Base-by-base conservation (phyloP, 2,329 filamentous ascomycete genomes). In the Dothiorella sarmentorum region DNA sequence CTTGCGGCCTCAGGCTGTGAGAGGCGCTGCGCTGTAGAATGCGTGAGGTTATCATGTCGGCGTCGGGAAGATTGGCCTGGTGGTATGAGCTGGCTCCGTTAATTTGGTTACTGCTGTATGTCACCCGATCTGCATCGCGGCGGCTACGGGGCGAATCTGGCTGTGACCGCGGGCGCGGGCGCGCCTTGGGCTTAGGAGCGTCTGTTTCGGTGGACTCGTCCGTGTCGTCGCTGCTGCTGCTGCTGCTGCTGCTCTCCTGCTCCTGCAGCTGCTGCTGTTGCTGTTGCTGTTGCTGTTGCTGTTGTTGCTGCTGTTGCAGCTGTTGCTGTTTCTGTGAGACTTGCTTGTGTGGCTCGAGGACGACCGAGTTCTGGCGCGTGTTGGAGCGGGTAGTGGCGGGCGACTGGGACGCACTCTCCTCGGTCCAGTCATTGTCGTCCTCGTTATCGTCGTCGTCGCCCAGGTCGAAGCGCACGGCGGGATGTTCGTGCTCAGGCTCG, bases 1-100 rank as follows among this genome's bases (percentile, higher is more conserved):
- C 87, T 68, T 85, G 80, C 37, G 85, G 85, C 33, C 85, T 82
- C 3, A 82, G 81, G 61, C 82, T 79, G 61, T 84, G 79, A 4
- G 85, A 85, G 0, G 84, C 80, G 9, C 79, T 84, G 63, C 87
- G 81, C 67, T 87, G 82, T 2, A 91, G 78, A 35, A 90, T 73
- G 60, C 85, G 80, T 27, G 86, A 85, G 6, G 87, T 89, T 53
- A 89, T 81, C 61, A 86, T 83, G 65, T 85, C 83, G 61, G 84
- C 86, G 66, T 86, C 85, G 33, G 74, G 72, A 18, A 60, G 40
- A 11, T 59, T 52, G 47, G 57, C 45, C 22, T 70, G 70, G 56
- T 73, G 68, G 53, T 71, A 67, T 27, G 70, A 66, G 60, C 63
- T 67, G 42, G 67, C 63, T 17, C 69, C 70, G 62, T 70, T 74